Percentiles rank a stretch among this genome's conserved stretches.
Evolutionary conservation across 73 alveolate genomes (phyloP).

Genomic region (Tetrahymena borealis): DNA sequence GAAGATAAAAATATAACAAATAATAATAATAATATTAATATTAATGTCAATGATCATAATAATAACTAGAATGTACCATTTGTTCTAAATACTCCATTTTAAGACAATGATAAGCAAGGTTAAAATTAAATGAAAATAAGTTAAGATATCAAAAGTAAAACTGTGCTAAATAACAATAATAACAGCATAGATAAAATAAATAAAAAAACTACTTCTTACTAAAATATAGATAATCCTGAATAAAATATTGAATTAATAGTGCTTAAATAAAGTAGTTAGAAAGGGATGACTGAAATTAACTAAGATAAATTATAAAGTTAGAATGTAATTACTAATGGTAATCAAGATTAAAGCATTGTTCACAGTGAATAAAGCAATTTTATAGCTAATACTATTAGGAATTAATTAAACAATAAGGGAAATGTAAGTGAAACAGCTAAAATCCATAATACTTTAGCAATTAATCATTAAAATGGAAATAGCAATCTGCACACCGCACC

Average conservation of each 20-base stretch:
- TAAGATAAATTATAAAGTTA: background rate
- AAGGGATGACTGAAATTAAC: background rate
- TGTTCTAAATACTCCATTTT: background rate
- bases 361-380: background rate
- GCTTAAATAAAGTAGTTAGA: background rate
- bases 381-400: no score
- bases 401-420: no score
- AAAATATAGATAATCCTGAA: no score
- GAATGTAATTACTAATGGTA: background rate
- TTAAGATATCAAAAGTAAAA: no score
- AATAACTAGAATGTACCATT: background rate
- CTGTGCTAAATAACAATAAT: no score
- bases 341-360: background rate
- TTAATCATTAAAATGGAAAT: background rate
- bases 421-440: background rate
- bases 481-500: background rate
- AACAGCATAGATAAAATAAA: background rate
- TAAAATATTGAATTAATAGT: no score
- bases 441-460: background rate
- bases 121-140: no score
- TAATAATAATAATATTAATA: background rate
- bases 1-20: background rate
- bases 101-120: no score
- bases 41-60: background rate
- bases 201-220: background rate